A percentile compares a stretch with the other conserved stretches of the same genome.
Evolutionary conservation across 2,329 filamentous ascomycete species (phyloP).

Genomic region (Orbilia javanica): DNA sequence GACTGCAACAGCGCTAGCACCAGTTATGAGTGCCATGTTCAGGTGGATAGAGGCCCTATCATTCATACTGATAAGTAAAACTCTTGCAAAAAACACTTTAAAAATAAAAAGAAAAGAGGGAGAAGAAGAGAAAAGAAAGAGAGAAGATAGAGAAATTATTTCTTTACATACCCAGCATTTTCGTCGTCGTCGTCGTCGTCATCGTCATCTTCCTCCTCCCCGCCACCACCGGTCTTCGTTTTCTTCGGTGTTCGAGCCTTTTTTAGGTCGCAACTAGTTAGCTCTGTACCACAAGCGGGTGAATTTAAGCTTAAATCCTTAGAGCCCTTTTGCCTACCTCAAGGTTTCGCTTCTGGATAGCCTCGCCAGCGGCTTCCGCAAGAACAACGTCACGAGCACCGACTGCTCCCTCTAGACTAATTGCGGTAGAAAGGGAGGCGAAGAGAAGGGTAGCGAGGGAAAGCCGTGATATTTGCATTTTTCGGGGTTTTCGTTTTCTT

Average conservation of each 20-base stretch:
- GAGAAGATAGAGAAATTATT: background rate
- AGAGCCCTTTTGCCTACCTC: constrained; percentile 27
- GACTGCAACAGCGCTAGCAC: constrained; percentile 27
- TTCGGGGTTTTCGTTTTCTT: too few species aligned
- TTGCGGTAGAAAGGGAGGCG: constrained; percentile 28
- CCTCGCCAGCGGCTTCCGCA: constrained; percentile 21
- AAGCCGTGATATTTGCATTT: constrained; percentile 41
- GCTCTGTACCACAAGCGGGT: background rate
- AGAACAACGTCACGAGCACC: constrained; percentile 10
- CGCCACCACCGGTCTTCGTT: background rate
- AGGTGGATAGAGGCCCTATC: constrained; percentile 25
- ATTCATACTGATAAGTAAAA: constrained; percentile 11
- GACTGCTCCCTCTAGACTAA: background rate
- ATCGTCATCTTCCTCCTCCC: constrained; percentile 6
- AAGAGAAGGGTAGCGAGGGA: constrained; percentile 29
- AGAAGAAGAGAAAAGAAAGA: too few species aligned
- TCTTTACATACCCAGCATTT: constrained; percentile 31
- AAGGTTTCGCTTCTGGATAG: constrained; percentile 24
- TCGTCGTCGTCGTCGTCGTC: background rate
- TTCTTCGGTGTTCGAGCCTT: constrained; percentile 24
- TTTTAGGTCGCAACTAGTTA: background rate
- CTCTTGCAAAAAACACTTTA: background rate
- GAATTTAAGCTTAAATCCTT: constrained; percentile 12
- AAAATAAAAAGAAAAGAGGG: too few species aligned
- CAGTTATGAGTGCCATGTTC: constrained; percentile 29